These are phyloP conservation scores for Nakataea oryzae DNA, from an alignment of 2,329 filamentous ascomycete genomes.

Conservation along the genomic window DNA sequence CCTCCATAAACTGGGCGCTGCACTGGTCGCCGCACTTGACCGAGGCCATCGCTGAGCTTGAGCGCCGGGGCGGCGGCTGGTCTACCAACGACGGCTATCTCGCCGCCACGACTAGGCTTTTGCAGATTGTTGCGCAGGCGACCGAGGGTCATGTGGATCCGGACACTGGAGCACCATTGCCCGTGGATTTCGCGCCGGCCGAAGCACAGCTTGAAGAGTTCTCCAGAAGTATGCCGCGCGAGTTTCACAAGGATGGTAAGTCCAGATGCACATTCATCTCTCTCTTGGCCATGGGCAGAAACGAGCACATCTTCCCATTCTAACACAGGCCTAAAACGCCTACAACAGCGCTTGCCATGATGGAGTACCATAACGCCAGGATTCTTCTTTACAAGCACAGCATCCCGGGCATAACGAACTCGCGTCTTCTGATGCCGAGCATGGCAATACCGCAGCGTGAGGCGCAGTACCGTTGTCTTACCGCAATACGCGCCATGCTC, in stretches of 20 bases:
- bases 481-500: conserved; percentile 8
- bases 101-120: conserved; percentile 9
- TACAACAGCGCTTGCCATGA: conserved; percentile 7
- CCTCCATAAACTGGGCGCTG: conserved; percentile 26
- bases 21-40: conserved; percentile 23
- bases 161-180: background rate
- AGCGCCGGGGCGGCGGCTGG: conserved; percentile 1
- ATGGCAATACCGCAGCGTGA: conserved; percentile 4
- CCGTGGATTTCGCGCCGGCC: background rate
- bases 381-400: conserved; percentile 12
- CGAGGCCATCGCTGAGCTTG: conserved; percentile 9
- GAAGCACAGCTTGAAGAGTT: background rate
- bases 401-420: conserved; percentile 4
- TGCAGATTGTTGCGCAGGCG: conserved; percentile 5
- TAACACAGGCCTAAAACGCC: too few relatives aligned
- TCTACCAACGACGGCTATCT: conserved; percentile 6
- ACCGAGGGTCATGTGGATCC: background rate
- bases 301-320: background rate
- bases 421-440: background rate
- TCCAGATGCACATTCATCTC: background rate
- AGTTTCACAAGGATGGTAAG: background rate
- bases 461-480: conserved; percentile 8
- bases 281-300: background rate
- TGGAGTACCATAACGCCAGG: conserved; percentile 10
- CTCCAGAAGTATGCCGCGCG: background rate